phyloP scores from a whole-genome alignment of 257 asterid species.

The Fraxinus anomala region DNA sequence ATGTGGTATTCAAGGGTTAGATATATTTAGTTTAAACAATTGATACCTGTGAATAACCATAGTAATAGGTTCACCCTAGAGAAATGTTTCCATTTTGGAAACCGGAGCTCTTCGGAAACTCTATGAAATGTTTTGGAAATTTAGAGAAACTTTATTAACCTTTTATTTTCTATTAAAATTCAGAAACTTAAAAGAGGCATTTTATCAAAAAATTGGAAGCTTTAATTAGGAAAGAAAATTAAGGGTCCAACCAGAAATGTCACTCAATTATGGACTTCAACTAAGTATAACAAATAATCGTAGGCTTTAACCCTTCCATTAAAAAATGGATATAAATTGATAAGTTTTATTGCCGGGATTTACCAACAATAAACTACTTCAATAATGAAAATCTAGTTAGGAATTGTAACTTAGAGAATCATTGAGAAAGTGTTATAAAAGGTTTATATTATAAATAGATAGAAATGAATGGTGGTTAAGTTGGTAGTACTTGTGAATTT shows the following conservation, averaged over 20 bases:
- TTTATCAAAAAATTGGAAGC: too few species aligned
- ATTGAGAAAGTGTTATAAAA: background rate
- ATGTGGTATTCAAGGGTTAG: background rate
- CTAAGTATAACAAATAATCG: background rate
- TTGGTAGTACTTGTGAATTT: too few species aligned
- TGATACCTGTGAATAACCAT: background rate
- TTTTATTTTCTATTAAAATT: too few species aligned
- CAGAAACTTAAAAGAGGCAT: too few species aligned
- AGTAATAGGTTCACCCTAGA: background rate
- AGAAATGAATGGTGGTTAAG: too few species aligned
- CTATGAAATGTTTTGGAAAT: background rate
- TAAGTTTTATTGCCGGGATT: background rate
- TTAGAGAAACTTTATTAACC: background rate
- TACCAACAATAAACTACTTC: background rate
- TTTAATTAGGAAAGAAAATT: too few species aligned
- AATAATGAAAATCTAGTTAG: background rate
- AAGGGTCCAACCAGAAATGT: too few species aligned
- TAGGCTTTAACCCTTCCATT: background rate
- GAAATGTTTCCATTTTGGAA: background rate
- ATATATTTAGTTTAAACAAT: too few species aligned
- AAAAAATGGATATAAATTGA: background rate
- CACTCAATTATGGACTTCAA: background rate
- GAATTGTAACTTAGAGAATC: background rate
- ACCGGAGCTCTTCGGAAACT: background rate
- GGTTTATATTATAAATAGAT: too few species aligned